Evolutionary conservation across 768 basidiomycete species (phyloP).

Genomic region (Rhodotorula paludigena): DNA sequence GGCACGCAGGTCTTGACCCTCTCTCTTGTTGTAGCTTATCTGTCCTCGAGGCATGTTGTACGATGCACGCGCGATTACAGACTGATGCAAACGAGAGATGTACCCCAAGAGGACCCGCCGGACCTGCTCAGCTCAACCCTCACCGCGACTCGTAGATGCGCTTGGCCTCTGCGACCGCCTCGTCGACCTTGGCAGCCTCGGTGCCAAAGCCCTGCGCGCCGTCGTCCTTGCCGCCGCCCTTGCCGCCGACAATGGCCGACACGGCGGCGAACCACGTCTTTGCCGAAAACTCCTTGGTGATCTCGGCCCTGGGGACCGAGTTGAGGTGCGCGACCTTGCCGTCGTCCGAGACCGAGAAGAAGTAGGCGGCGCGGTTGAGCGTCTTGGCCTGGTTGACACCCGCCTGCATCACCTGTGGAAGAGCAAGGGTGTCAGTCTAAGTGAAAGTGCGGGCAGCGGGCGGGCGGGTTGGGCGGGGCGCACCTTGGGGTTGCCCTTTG

Average conservation of each 20-base stretch:
- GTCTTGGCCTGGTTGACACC: conserved; percentile 74
- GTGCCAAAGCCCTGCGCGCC: conserved; percentile 81
- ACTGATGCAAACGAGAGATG: no score
- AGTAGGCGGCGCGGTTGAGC: conserved; percentile 75
- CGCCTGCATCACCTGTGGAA: conserved; percentile 60
- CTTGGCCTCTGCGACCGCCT: conserved; percentile 52
- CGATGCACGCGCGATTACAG: no score
- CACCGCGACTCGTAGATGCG: conserved; percentile 7
- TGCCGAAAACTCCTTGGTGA: conserved; percentile 63
- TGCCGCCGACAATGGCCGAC: conserved; percentile 76
- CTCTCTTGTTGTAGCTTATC: no score
- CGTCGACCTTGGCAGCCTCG: conserved; percentile 59
- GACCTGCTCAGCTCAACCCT: no score
- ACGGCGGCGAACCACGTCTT: conserved; percentile 81
- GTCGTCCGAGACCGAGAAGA: conserved; percentile 74
- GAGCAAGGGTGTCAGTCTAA: no score
- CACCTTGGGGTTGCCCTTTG: conserved; percentile 82
- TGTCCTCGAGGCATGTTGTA: no score
- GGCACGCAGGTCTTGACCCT: no score
- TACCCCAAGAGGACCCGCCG: no score
- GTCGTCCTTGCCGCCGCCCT: conserved; percentile 96
- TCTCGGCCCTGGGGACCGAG: conserved; percentile 63
- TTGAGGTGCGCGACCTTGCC: conserved; percentile 84
- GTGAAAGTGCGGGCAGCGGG: neutral
- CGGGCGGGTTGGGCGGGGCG: no score